Percentiles rank a stretch among this genome's conserved stretches.
Conservation (phyloP, 257 asterid species). For the Solanum corneliomulleri region DNA sequence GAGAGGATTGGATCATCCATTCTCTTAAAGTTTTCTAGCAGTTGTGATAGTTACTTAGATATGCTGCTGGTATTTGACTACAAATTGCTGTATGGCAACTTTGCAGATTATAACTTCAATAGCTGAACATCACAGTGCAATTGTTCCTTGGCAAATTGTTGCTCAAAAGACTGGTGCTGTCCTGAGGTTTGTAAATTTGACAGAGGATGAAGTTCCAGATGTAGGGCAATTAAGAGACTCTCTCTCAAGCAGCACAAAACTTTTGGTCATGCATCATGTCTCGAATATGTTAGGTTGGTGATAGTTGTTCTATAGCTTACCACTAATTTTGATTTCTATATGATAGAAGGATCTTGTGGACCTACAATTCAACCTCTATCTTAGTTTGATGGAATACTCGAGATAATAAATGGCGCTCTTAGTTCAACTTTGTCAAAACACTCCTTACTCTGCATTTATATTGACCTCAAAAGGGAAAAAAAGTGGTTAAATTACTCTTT, state of each 20-base stretch:
- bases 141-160: constrained; percentile 98
- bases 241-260: constrained; percentile 59
- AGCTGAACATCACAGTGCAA: constrained; percentile 96
- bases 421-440: not conserved
- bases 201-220: constrained; percentile 80
- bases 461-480: not conserved
- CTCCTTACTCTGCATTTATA: not conserved
- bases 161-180: constrained; percentile 95
- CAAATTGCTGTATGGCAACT: not conserved
- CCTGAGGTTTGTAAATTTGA: constrained; percentile 53
- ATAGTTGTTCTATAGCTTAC: not conserved
- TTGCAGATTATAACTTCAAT: constrained; percentile 68
- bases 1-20: not conserved
- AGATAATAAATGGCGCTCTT: not conserved
- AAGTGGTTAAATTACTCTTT: not conserved
- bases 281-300: constrained; percentile 81
- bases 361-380: not conserved
- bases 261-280: constrained; percentile 70
- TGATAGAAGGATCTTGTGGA: not conserved
- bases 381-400: not conserved
- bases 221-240: constrained; percentile 39
- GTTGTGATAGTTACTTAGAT: not conserved
- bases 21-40: not conserved
- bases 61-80: not conserved
- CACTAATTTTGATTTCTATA: not conserved